Evolutionary conservation across 495 filamentous ascomycete genomes (phyloP).

Genomic region (Tuber borchii): DNA sequence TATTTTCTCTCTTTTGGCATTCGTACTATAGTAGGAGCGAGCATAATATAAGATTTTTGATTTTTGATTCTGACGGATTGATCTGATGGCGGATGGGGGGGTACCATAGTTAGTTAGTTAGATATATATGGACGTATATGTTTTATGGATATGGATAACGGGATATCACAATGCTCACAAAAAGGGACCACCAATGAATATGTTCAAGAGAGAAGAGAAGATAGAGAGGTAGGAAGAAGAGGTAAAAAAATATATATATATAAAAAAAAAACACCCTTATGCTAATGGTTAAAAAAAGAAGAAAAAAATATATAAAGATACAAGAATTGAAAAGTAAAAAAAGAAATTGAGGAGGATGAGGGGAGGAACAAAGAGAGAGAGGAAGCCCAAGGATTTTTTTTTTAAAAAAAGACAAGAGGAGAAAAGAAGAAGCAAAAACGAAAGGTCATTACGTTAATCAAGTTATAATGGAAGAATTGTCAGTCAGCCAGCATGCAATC

Average conservation of each 20-base stretch:
- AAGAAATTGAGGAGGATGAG: not conserved
- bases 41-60: too few relatives aligned
- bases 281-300: not conserved
- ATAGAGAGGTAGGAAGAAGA: not conserved
- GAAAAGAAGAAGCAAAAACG: not conserved
- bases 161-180: not conserved
- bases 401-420: not conserved
- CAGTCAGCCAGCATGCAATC: not conserved
- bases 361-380: not conserved
- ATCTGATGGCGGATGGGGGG: too few relatives aligned
- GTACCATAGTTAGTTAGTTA: too few relatives aligned
- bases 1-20: too few relatives aligned
- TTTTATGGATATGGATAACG: too few relatives aligned
- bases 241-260: not conserved
- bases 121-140: too few relatives aligned
- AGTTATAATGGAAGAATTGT: slow-evolving; percentile 4
- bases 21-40: too few relatives aligned
- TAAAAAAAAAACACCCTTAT: not conserved
- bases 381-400: not conserved
- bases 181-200: not conserved
- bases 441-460: not conserved
- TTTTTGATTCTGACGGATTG: too few relatives aligned
- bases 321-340: not conserved
- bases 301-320: not conserved
- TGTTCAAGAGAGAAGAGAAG: not conserved